Base-by-base conservation (phyloP, 768 basidiomycete genomes). In the Suillus alpinus region DNA sequence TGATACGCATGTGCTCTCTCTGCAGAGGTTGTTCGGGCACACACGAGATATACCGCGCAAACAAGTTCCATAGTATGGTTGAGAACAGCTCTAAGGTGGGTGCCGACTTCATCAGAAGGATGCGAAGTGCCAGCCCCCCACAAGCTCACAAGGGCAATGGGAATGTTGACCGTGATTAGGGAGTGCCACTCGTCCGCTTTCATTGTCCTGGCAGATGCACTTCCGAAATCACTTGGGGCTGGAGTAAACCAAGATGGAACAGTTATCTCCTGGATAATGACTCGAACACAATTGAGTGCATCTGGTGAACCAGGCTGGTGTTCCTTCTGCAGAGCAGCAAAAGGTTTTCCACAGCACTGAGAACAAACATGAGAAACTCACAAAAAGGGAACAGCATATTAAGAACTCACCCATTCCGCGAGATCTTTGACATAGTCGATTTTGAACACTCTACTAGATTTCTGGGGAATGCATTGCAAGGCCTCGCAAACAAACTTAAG, bases 151-250 rank as follows among this genome's bases (percentile, higher is more conserved):
- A 77, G 64, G 0, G 76, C 71, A 29, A 76, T 66, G 4, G 76
- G 75, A 16, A 77, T 62, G 57, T 72, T 70, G 18, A 77, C 52
- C 1, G 65, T 69, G 43, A 59, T 52, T 18, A 73, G 49, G 10
- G 66, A 65, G 16, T 70, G 68, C 76, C 76, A 77, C 59, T 77
- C 67, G 52, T 71, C 76, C 1, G 76, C 73, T 41, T 77, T 77
- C 32, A 77, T 61, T 8, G 61, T 65, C 14, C 76, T 71, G 1
- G 74, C 71, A 53, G 29, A 40, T 10, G 40, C 29, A 2, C 39
- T 32, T 8, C 67, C 65, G 14, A 66, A 67, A 37, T 68, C 62
- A 16, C 31, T 14, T 14, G 67, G 67, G 7, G 58, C 57, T 1
- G 43, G 40, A 31, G 29, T 37, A 29, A 63, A 7, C 61, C 67